A percentile compares a stretch with the other conserved stretches of the same genome.
Conservation (phyloP, 78 protist genomes). For the Dictyostelium intermedium region DNA sequence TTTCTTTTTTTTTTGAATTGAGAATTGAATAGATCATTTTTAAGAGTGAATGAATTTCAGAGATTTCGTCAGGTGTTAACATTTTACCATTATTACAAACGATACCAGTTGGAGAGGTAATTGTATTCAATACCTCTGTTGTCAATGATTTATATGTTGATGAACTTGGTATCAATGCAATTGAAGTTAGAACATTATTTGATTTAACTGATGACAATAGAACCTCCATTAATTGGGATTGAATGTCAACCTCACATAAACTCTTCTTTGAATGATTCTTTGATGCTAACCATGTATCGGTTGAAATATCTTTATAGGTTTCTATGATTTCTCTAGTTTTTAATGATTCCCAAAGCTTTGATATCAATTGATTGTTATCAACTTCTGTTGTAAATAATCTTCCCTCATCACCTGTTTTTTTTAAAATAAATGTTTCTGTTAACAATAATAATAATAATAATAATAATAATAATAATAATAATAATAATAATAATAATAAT, state of each 20-base stretch:
- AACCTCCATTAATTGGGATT: not conserved
- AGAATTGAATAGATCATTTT: not conserved
- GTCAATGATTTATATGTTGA: not conserved
- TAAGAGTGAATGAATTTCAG: not conserved
- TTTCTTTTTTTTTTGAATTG: not conserved
- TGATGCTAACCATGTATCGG: conserved; percentile 2
- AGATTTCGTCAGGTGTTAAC: not conserved
- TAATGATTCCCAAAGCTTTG: not conserved
- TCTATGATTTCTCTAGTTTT: conserved; percentile 1
- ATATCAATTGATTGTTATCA: not conserved
- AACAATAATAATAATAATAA: no score
- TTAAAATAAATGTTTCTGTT: no score
- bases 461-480: no score
- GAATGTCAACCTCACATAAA: not conserved
- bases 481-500: no score
- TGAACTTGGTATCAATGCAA: not conserved
- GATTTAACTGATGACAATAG: not conserved
- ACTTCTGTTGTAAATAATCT: not conserved
- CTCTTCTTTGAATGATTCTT: not conserved
- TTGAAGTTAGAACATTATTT: not conserved
- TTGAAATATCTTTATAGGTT: not conserved
- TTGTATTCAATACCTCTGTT: not conserved
- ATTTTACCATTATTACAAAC: not conserved
- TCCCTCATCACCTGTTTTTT: conserved; percentile 6
- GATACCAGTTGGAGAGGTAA: not conserved